These are phyloP conservation scores for Colletotrichum musae DNA, from an alignment of 2,329 filamentous ascomycete genomes.

Conservation along the genomic window DNA sequence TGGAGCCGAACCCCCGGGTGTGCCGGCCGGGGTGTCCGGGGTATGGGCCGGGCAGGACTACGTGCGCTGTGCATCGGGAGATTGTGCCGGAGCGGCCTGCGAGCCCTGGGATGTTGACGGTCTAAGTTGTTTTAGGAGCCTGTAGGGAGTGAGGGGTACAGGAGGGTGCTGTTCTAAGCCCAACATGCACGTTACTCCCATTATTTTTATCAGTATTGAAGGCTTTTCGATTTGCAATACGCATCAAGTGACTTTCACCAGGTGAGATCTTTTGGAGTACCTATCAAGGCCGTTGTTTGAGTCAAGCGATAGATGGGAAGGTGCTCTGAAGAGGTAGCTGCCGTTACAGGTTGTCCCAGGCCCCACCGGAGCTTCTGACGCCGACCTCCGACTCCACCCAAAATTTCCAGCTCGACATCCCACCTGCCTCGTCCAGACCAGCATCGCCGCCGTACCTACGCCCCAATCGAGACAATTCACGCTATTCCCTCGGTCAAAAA, in stretches of 20 bases:
- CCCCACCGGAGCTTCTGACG: conserved; percentile 23
- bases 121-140: neutral
- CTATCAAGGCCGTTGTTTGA: too few species aligned
- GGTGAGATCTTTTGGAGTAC: too few species aligned
- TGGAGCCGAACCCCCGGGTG: neutral
- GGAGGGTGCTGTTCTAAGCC: too few species aligned
- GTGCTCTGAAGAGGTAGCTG: too few species aligned
- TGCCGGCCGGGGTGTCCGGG: neutral
- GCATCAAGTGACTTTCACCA: too few species aligned
- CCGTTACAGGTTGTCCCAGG: too few species aligned
- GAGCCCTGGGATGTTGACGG: neutral
- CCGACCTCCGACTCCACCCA: conserved; percentile 37
- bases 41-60: neutral
- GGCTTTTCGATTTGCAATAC: too few species aligned
- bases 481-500: neutral
- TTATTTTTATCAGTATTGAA: too few species aligned
- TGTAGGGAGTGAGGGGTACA: too few species aligned
- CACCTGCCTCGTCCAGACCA: conserved; percentile 2
- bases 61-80: conserved; percentile 33
- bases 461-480: neutral
- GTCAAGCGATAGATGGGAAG: too few species aligned
- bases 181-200: too few species aligned
- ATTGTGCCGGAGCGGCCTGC: neutral
- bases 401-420: conserved; percentile 38
- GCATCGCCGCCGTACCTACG: neutral